Conservation (phyloP, 345 rosid species). For the Citrus medica region DNA sequence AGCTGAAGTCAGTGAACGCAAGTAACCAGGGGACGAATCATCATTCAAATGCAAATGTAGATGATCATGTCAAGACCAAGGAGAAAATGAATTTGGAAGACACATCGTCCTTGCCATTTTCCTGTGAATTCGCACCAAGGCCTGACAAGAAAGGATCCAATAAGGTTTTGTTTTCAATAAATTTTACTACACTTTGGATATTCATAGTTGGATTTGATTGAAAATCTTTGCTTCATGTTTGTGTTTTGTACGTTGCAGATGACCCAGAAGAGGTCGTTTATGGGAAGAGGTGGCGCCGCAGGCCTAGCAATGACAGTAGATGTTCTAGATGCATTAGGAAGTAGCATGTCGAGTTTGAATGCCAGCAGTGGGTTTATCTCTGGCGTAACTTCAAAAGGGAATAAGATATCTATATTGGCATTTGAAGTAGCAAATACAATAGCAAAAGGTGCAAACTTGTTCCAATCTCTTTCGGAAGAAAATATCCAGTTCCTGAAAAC, state of each 20-base stretch:
- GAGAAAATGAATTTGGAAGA: slow-evolving; percentile 31
- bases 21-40: slow-evolving; percentile 29
- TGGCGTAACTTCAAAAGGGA: slow-evolving; percentile 51
- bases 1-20: slow-evolving; percentile 33
- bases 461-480: slow-evolving; percentile 69
- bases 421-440: slow-evolving; percentile 96
- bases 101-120: slow-evolving; percentile 23
- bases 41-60: neutral
- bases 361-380: slow-evolving; percentile 47
- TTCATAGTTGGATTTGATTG: neutral
- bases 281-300: slow-evolving; percentile 56
- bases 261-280: slow-evolving; percentile 46
- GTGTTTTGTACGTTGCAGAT: slow-evolving; percentile 28
- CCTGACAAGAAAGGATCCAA: slow-evolving; percentile 26
- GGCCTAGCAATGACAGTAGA: slow-evolving; percentile 74
- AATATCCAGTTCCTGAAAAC: slow-evolving; percentile 54
- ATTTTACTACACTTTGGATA: neutral
- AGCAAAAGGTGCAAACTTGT: slow-evolving; percentile 66
- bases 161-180: slow-evolving; percentile 45
- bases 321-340: slow-evolving; percentile 72
- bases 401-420: slow-evolving; percentile 56
- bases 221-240: neutral
- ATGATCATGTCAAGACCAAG: slow-evolving; percentile 13
- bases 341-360: slow-evolving; percentile 73
- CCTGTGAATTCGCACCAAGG: slow-evolving; percentile 53